Evolutionary conservation across 805 yeast species (phyloP), one percentile per base, ranked within the genome.

Genomic region (Kodamaea sagamina): DNA sequence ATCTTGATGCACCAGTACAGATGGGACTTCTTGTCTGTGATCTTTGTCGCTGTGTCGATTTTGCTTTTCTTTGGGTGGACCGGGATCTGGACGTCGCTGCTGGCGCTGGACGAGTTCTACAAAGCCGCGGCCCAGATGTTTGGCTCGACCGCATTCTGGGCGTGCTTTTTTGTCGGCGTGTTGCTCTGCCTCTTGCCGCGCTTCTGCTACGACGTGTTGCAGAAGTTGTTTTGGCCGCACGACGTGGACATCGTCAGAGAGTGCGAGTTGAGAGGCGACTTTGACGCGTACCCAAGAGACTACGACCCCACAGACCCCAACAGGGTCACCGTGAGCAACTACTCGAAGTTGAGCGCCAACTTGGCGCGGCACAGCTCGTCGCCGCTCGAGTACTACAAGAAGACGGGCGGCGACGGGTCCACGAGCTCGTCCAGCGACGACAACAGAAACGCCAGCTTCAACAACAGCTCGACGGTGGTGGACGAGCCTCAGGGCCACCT

Each of bases 221-320:
- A 62, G 52, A 68, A 75, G 42, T 67, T 80, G 43, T 82, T 77
- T 62, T 55, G 54, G 40, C 95, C 95, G 2, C 58, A 65, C 28
- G 93, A 86, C 55, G 72, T 82, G 36, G 95, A 86, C 54, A 79
- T 85, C 42, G 70, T 86, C 38, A 71, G 93, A 43, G 93, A 85
- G 52, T 62, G 75, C 47, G 79, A 75, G 47, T 62, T 65, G 10
- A 53, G 64, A 44, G 87, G 88, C 6, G 75, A 67, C 41, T 84
- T 69, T 54, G 69, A 67, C 38, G 65, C 58, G 28, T 77, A 74
- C 51, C 78, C 82, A 0, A 54, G 48, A 1, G 77, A 74, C 13
- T 78, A 71, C 52, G 83, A 78, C 52, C 83, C 83, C 10, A 78
- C 83, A 1, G 61, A 72, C 41, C 51, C 90, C 22, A 65, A 81